These are phyloP conservation scores for Candida coleopterorum DNA, from an alignment of 805 yeast genomes.

Conservation along the genomic window DNA sequence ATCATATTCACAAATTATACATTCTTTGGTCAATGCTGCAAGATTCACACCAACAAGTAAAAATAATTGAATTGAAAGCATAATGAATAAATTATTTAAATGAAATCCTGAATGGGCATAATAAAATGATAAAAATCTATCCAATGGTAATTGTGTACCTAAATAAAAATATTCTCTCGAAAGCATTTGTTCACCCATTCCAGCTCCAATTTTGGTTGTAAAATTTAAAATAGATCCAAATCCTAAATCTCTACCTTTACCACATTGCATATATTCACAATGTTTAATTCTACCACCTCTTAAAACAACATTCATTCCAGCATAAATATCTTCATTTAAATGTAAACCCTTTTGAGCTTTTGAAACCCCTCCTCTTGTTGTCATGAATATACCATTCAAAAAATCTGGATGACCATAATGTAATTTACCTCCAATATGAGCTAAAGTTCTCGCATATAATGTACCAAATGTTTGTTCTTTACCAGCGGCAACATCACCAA, in stretches of 20 bases:
- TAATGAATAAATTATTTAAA: constrained; percentile 73
- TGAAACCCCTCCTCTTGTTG: constrained; percentile 84
- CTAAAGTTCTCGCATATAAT: constrained; percentile 73
- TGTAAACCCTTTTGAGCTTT: constrained; percentile 85
- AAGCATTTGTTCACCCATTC: constrained; percentile 88
- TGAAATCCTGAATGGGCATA: constrained; percentile 89
- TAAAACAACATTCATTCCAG: constrained; percentile 78
- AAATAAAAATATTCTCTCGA: constrained; percentile 79
- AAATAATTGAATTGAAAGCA: constrained; percentile 67
- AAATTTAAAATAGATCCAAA: constrained; percentile 81
- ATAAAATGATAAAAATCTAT: constrained; percentile 76
- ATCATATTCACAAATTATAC: constrained; percentile 64
- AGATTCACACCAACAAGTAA: constrained; percentile 66
- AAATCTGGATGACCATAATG: constrained; percentile 91
- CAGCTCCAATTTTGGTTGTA: constrained; percentile 87
- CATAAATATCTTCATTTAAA: constrained; percentile 83
- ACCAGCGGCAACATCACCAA: constrained; percentile 89
- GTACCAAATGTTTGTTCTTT: constrained; percentile 89
- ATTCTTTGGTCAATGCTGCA: constrained; percentile 68
- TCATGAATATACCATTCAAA: constrained; percentile 69
- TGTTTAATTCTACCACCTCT: constrained; percentile 88
- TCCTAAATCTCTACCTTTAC: constrained; percentile 87
- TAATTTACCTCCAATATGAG: constrained; percentile 80
- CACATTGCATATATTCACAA: constrained; percentile 85
- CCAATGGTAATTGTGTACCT: constrained; percentile 77